Conservation (phyloP, 2,329 filamentous ascomycete genomes). For the Stagonosporopsis cucurbitacearum region DNA sequence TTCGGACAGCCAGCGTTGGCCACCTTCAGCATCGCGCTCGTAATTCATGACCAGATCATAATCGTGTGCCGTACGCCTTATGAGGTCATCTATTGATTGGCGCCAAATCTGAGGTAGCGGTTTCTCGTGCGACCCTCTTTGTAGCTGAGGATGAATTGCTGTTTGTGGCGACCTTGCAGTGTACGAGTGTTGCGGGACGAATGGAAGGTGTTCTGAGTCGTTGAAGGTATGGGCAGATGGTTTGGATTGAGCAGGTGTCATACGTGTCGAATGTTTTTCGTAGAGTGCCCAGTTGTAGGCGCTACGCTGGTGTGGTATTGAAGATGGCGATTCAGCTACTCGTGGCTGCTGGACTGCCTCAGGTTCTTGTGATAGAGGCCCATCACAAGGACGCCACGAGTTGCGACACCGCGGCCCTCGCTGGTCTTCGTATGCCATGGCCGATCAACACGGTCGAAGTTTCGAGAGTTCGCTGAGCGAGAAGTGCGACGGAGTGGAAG, state of each 20-base stretch:
- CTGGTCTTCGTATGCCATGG: background rate
- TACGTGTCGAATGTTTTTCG: background rate
- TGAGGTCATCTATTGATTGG: slow-evolving; percentile 16
- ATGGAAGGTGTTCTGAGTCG: slow-evolving; percentile 7
- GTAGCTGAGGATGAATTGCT: background rate
- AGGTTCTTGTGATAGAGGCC: background rate
- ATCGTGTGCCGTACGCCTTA: slow-evolving; percentile 24
- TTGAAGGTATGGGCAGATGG: background rate
- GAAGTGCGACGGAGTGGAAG: background rate
- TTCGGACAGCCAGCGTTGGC: slow-evolving; percentile 25
- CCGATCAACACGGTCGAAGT: background rate
- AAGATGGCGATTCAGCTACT: background rate
- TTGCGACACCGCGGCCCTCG: background rate
- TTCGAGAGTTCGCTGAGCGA: background rate
- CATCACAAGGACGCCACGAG: slow-evolving; percentile 15
- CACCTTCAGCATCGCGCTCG: slow-evolving; percentile 20
- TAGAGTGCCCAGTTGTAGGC: background rate
- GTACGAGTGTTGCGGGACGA: background rate
- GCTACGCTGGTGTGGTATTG: background rate
- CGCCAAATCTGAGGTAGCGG: slow-evolving; percentile 17
- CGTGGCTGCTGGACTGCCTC: background rate
- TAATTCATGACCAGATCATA: slow-evolving; percentile 31
- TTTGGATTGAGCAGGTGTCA: background rate
- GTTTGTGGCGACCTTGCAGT: background rate
- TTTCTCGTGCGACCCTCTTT: background rate